Percentiles rank a stretch among this genome's conserved stretches.
phyloP scores from a whole-genome alignment of 2,329 filamentous ascomycete genomes.

The Apiospora sp. region DNA sequence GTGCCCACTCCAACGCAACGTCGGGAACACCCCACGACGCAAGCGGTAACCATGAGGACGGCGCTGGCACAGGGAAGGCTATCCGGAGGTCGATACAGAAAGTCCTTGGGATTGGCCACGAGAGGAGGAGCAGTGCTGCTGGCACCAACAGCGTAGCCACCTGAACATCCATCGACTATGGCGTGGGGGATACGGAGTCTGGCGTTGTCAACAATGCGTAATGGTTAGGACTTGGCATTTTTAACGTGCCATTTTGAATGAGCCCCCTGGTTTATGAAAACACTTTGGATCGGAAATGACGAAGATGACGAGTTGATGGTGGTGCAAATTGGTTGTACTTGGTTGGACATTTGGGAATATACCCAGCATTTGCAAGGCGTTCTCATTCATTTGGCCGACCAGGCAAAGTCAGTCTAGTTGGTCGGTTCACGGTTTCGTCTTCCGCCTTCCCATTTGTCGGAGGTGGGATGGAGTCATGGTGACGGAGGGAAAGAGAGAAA shows the following conservation, averaged over 20 bases:
- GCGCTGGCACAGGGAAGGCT: conserved; percentile 34
- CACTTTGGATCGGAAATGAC: background rate
- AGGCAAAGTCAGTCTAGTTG: background rate
- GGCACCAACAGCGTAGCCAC: conserved; percentile 29
- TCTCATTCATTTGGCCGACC: background rate
- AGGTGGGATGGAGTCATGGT: background rate
- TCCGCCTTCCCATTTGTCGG: background rate
- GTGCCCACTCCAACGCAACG: conserved; percentile 30
- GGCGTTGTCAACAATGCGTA: conserved; percentile 23
- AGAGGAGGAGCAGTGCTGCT: conserved; percentile 31
- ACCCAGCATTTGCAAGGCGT: conserved; percentile 21
- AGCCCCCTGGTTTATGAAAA: background rate
- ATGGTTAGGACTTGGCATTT: background rate
- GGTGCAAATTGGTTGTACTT: conserved; percentile 5
- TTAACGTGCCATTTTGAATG: background rate
- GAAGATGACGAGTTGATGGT: conserved; percentile 14
- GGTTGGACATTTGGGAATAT: conserved; percentile 17
- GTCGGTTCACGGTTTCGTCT: conserved; percentile 1
- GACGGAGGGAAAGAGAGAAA: background rate
- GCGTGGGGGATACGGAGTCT: background rate
- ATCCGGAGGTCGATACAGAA: conserved; percentile 46
- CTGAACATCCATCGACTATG: background rate
- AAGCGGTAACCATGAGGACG: conserved; percentile 26
- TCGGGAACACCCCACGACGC: conserved; percentile 23
- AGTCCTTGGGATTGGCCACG: conserved; percentile 45